These are phyloP conservation scores for Puccinia horiana DNA, from an alignment of 1,284 basidiomycete genomes.

Conservation along the genomic window DNA sequence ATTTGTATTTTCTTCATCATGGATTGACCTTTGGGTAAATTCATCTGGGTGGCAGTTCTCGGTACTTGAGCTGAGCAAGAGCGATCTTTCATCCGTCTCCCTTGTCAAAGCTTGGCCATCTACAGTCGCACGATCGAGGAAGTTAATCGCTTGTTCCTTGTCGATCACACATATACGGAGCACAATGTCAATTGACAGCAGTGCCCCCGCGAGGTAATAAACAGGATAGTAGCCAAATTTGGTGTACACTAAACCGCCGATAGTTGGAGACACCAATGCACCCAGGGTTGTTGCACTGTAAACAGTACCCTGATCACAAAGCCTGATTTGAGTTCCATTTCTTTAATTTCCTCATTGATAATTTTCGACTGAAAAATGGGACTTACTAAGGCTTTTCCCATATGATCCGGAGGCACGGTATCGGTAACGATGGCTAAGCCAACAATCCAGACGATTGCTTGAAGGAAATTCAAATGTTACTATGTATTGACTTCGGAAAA, in stretches of 20 bases:
- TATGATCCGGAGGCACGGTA: slow-evolving; percentile 18
- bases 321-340: neutral
- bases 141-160: slow-evolving; percentile 5
- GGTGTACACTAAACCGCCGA: slow-evolving; percentile 43
- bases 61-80: slow-evolving; percentile 3
- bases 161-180: slow-evolving; percentile 40
- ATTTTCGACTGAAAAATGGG: neutral
- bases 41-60: neutral
- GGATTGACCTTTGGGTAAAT: neutral
- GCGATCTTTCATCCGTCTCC: neutral
- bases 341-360: neutral
- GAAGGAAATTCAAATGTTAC: neutral
- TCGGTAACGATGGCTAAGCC: slow-evolving; percentile 46
- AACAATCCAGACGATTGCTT: slow-evolving; percentile 49
- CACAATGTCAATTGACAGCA: slow-evolving; percentile 39
- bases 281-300: slow-evolving; percentile 32
- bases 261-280: slow-evolving; percentile 26
- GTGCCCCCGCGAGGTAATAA: slow-evolving; percentile 30
- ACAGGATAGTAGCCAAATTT: slow-evolving; percentile 40
- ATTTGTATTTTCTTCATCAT: slow-evolving; percentile 19
- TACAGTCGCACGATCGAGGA: neutral
- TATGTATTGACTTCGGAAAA: neutral
- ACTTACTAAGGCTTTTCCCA: slow-evolving; percentile 42
- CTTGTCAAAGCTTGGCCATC: neutral
- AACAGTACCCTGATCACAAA: slow-evolving; percentile 32